phyloP scores from a whole-genome alignment of 768 basidiomycete species.

The Trametes cingulata region DNA sequence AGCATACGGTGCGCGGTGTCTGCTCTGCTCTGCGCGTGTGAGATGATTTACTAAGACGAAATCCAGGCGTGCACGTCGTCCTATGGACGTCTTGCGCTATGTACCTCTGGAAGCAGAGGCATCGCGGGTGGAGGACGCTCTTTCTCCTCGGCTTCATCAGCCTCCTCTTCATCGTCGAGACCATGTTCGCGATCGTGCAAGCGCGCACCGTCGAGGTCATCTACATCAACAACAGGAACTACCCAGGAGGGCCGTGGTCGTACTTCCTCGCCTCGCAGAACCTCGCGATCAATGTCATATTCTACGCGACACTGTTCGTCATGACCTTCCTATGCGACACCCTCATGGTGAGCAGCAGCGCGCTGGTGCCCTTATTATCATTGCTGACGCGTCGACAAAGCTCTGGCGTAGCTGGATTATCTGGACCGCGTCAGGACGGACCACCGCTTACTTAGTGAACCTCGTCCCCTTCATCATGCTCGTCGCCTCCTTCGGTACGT shows the following conservation, averaged over 20 bases:
- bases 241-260: slow-evolving; percentile 41
- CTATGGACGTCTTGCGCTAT: slow-evolving; percentile 38
- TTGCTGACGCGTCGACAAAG: not conserved
- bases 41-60: not conserved
- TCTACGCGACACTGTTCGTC: slow-evolving; percentile 44
- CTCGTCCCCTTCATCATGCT: slow-evolving; percentile 16
- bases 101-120: slow-evolving; percentile 41
- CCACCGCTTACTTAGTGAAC: slow-evolving; percentile 6
- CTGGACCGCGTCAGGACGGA: slow-evolving; percentile 17
- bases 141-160: slow-evolving; percentile 43
- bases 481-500: slow-evolving; percentile 19
- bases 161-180: slow-evolving; percentile 39
- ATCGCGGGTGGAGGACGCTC: slow-evolving; percentile 29
- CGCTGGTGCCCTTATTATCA: not conserved
- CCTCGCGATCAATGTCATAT: slow-evolving; percentile 44
- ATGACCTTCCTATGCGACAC: slow-evolving; percentile 45
- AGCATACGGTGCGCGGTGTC: slow-evolving; percentile 37
- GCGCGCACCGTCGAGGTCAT: slow-evolving; percentile 37
- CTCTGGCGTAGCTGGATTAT: slow-evolving; percentile 21
- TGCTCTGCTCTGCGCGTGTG: not conserved
- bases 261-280: slow-evolving; percentile 46
- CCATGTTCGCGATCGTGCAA: slow-evolving; percentile 41
- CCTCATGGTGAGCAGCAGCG: slow-evolving; percentile 38
- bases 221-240: slow-evolving; percentile 29
- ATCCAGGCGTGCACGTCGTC: slow-evolving; percentile 41